A percentile compares a stretch with the other conserved stretches of the same genome.
phyloP scores from a whole-genome alignment of 495 filamentous ascomycete species.

The Usnea hakonensis region DNA sequence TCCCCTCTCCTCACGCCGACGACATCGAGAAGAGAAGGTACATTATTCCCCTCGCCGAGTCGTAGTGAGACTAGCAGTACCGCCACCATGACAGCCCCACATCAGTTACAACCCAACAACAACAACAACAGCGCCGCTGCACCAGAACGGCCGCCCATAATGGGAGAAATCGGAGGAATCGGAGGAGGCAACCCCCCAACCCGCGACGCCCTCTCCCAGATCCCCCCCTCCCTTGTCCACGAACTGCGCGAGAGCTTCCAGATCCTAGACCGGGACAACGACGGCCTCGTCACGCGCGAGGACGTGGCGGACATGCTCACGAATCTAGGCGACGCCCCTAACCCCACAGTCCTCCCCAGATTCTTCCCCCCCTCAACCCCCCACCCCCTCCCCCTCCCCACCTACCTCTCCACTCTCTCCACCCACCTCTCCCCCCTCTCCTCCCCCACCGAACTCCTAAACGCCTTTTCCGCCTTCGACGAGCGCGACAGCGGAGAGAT shows the following conservation, averaged over 20 bases:
- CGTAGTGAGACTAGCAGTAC: constrained; percentile 10
- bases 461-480: constrained; percentile 90
- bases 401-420: constrained; percentile 73
- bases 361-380: constrained; percentile 68
- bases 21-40: too few relatives aligned
- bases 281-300: constrained; percentile 63
- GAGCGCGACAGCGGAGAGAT: constrained; percentile 92
- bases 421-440: constrained; percentile 63
- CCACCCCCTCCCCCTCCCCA: constrained; percentile 69
- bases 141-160: too few relatives aligned
- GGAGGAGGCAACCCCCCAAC: too few relatives aligned
- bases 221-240: constrained; percentile 60
- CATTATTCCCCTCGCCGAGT: constrained; percentile 17
- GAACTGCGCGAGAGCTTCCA: constrained; percentile 80
- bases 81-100: constrained; percentile 6
- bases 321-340: constrained; percentile 59
- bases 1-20: constrained; percentile 18
- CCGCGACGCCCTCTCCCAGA: constrained; percentile 43
- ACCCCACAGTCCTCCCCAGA: constrained; percentile 49
- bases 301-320: constrained; percentile 75
- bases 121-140: background rate
- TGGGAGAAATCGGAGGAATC: too few relatives aligned
- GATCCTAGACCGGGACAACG: constrained; percentile 75
- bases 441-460: constrained; percentile 65
- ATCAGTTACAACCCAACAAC: background rate